These are phyloP conservation scores for Camellia japonica DNA, from an alignment of 148 eudicot species.

Conservation along the genomic window DNA sequence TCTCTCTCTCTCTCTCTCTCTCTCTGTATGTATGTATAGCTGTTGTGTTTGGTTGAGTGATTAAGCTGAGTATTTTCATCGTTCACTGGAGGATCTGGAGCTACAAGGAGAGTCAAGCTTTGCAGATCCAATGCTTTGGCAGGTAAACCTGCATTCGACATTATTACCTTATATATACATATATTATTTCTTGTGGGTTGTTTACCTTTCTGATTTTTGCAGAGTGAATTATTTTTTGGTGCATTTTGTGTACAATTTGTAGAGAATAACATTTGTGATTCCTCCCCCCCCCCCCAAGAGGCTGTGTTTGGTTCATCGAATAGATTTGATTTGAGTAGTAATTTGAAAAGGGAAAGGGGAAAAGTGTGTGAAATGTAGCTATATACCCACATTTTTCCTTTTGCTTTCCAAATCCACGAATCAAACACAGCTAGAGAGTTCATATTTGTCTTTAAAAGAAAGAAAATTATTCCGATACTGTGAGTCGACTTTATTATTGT, in stretches of 20 bases:
- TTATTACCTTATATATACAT: background rate
- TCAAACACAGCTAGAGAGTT: too few species aligned
- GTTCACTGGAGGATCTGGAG: conserved; percentile 10
- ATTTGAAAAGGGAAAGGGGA: too few species aligned
- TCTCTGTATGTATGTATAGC: background rate
- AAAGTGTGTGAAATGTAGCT: too few species aligned
- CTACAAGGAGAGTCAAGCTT: conserved; percentile 5
- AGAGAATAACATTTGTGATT: background rate
- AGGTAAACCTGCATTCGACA: conserved; percentile 11
- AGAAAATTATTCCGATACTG: background rate
- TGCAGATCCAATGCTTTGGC: conserved; percentile 25
- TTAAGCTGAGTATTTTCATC: background rate
- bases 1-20: background rate
- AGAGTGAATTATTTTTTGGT: background rate
- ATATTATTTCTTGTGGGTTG: background rate
- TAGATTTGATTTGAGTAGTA: too few species aligned
- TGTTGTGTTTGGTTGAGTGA: background rate
- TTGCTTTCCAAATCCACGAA: too few species aligned
- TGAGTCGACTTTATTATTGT: background rate
- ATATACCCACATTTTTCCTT: too few species aligned
- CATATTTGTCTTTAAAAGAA: background rate
- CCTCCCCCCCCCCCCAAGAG: background rate
- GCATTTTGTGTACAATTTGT: background rate
- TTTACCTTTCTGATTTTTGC: background rate
- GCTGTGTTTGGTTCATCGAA: too few species aligned